Percentiles rank a stretch among this genome's conserved stretches.
These are phyloP conservation scores for Apiotrichum brassicae DNA, from an alignment of 1,284 basidiomycete genomes.

Conservation along the genomic window DNA sequence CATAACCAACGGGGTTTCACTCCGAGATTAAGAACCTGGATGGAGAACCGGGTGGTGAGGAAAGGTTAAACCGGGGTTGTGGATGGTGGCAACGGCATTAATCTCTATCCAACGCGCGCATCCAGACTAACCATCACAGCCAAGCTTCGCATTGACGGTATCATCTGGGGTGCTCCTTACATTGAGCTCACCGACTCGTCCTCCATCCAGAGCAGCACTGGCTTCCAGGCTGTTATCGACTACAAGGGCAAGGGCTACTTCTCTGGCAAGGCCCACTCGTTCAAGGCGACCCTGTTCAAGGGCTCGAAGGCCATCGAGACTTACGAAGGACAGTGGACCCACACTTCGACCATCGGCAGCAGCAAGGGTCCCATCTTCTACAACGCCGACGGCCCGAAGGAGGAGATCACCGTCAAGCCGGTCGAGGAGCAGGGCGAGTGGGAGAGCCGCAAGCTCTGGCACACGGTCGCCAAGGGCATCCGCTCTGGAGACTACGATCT, in stretches of 20 bases:
- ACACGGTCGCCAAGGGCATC: slow-evolving; percentile 82
- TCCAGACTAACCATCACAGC: slow-evolving; percentile 41
- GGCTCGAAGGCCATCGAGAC: slow-evolving; percentile 50
- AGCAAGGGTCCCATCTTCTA: slow-evolving; percentile 49
- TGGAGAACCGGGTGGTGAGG: too few species aligned
- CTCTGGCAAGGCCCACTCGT: slow-evolving; percentile 83
- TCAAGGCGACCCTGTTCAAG: slow-evolving; percentile 68
- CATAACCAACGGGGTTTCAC: too few species aligned
- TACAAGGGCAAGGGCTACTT: slow-evolving; percentile 97
- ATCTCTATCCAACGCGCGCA: too few species aligned
- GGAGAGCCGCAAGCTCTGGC: slow-evolving; percentile 85
- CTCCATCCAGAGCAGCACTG: slow-evolving; percentile 75
- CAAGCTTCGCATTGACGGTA: slow-evolving; percentile 58
- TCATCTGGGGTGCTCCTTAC: slow-evolving; percentile 52
- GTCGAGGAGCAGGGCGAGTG: slow-evolving; percentile 66
- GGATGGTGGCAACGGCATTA: too few species aligned
- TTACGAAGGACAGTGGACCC: slow-evolving; percentile 86
- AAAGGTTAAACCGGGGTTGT: too few species aligned
- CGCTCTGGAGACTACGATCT: slow-evolving; percentile 81
- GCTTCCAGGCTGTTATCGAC: slow-evolving; percentile 65
- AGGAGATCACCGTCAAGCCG: slow-evolving; percentile 64
- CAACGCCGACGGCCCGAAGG: slow-evolving; percentile 51
- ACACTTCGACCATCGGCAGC: slow-evolving; percentile 57
- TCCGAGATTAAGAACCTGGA: too few species aligned
- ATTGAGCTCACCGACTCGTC: slow-evolving; percentile 79